phyloP scores from a whole-genome alignment of 169 alveolate species.

The Eimeria necatrix region DNA sequence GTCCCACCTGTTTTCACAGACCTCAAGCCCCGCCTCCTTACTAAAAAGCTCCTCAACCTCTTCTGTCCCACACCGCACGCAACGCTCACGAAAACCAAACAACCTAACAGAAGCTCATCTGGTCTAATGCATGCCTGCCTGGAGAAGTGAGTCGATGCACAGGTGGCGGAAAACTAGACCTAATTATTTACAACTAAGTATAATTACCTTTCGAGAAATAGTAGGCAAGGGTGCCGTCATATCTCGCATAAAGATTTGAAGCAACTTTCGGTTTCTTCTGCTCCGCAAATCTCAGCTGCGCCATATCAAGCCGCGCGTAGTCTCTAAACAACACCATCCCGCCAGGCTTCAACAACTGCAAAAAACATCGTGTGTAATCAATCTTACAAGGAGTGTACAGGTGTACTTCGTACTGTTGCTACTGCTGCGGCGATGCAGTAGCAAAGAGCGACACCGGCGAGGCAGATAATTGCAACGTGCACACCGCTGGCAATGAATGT shows the following conservation, averaged over 20 bases:
- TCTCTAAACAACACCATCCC: slow-evolving; percentile 95
- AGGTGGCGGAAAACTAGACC: background rate
- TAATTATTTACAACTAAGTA: background rate
- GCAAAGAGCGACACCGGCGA: background rate
- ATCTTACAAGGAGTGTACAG: background rate
- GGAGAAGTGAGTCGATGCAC: background rate
- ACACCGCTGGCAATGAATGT: too few species aligned
- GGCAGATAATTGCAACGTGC: too few species aligned
- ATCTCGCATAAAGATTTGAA: slow-evolving; percentile 93
- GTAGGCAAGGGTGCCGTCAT: slow-evolving; percentile 95
- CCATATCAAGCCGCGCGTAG: slow-evolving; percentile 95
- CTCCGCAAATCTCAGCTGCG: slow-evolving; percentile 90
- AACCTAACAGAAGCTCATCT: background rate
- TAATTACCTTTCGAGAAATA: slow-evolving; percentile 87
- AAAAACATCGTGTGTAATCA: background rate
- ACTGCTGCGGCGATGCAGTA: slow-evolving; percentile 21
- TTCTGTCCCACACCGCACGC: slow-evolving; percentile 1
- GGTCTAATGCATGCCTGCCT: background rate
- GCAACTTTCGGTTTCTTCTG: slow-evolving; percentile 87
- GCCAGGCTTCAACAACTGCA: slow-evolving; percentile 89
- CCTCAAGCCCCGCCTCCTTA: slow-evolving; percentile 10
- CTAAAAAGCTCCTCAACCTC: slow-evolving; percentile 17
- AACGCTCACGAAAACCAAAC: background rate
- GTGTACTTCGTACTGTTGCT: background rate
- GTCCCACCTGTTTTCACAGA: slow-evolving; percentile 14